These are phyloP conservation scores for Globisporangium recalcitrans DNA, from an alignment of 352 stramenopile genomes.

Conservation along the genomic window DNA sequence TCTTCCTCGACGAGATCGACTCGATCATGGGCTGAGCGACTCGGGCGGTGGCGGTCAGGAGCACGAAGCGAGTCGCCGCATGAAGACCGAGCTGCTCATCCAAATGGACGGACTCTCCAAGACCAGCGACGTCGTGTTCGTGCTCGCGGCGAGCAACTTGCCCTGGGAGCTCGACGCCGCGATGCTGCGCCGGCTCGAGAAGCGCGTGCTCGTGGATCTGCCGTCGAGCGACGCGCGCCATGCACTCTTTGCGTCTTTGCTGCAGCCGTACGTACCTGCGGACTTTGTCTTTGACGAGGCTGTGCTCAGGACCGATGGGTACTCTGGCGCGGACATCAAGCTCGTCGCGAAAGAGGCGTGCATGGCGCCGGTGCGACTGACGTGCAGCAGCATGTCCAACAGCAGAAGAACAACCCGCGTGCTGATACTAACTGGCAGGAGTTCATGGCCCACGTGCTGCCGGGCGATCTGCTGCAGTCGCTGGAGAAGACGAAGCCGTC, in stretches of 20 bases:
- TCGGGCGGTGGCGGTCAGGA: slow-evolving; percentile 60
- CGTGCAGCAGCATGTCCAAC: neutral
- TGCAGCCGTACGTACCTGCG: slow-evolving; percentile 49
- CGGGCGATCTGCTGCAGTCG: slow-evolving; percentile 44
- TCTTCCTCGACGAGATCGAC: slow-evolving; percentile 86
- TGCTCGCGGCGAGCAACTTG: slow-evolving; percentile 77
- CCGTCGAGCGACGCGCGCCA: slow-evolving; percentile 53
- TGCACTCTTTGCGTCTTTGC: slow-evolving; percentile 51
- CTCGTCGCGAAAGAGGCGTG: slow-evolving; percentile 82
- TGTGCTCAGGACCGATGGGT: slow-evolving; percentile 56
- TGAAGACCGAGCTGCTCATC: slow-evolving; percentile 87
- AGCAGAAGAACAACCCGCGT: slow-evolving; percentile 15
- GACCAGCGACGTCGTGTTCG: slow-evolving; percentile 77
- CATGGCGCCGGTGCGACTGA: slow-evolving; percentile 73
- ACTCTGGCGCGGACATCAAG: slow-evolving; percentile 83
- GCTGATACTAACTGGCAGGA: slow-evolving; percentile 38
- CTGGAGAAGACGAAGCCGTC: slow-evolving; percentile 80
- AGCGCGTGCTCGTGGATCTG: slow-evolving; percentile 75
- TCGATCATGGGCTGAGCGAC: slow-evolving; percentile 87
- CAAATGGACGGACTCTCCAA: slow-evolving; percentile 84
- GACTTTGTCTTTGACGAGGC: slow-evolving; percentile 51
- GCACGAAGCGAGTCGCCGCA: slow-evolving; percentile 78
- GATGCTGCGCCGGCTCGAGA: slow-evolving; percentile 80
- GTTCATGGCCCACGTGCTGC: slow-evolving; percentile 52
- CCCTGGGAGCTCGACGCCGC: slow-evolving; percentile 77